Base-by-base conservation (phyloP, 2,329 filamentous ascomycete species). In the Fusarium gaditjirri region DNA sequence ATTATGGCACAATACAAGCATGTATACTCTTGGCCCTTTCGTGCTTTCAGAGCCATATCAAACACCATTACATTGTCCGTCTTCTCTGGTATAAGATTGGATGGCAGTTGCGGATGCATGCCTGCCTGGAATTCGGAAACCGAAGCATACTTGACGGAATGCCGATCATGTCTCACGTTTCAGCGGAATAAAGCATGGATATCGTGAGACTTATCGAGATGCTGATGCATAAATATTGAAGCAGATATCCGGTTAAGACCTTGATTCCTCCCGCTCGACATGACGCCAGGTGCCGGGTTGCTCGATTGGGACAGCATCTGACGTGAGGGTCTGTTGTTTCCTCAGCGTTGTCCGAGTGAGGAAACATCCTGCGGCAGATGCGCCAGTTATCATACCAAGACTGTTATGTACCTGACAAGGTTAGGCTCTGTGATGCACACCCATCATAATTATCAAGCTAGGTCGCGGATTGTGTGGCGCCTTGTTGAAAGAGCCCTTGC, bases 51-150 rank as follows among this genome's bases (percentile, higher is more conserved):
- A n/a, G n/a, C 12, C 10, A 13, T 13, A 38, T 13, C 19, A 8
- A 7, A 5, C 3, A 21, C 2, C 4, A 5, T 8, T 8, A 12
- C 1, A 2, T 2, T 12, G 5, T 11, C 11, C 2, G 10, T 8
- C 2, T 0, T 33, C 8, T 16, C 25, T 23, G 6, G 16, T 14
- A 4, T 3, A 10, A 23, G 8, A 57, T 23, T 38, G 25, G 21
- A 12, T 47, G 23, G 8, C 29, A 36, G 21, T 9, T 57, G 46
- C 27, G 17, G 31, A 5, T 25, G 4, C 31, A 35, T 29, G 11
- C 16, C 13, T 39, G 17, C 33, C 29, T 38, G 44, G 50, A 57
- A 39, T 47, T 53, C 65, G 65, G 65, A 52, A 64, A 50, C 65
- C 65, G 65, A 53, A 47, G 13, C 12, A 38, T 42, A 3, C 10